Conservation (phyloP, 2,329 filamentous ascomycete genomes). For the Colletotrichum gloeosporioides region DNA sequence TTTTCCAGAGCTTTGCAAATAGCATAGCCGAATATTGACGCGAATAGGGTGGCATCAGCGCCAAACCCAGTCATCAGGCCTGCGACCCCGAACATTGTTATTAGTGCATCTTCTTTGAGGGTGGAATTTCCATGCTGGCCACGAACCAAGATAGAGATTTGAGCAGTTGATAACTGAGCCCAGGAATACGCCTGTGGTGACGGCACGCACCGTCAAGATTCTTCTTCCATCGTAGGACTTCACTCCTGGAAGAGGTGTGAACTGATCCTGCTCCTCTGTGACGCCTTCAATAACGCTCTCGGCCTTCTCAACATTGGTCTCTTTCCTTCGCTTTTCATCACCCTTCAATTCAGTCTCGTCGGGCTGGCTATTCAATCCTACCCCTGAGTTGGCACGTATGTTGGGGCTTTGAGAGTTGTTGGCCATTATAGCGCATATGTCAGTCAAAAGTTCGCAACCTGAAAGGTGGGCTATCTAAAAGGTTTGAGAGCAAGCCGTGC, state of each 20-base stretch:
- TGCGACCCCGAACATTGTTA: accelerated
- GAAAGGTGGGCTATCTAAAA: background rate
- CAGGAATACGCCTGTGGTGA: background rate
- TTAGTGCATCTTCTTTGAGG: background rate
- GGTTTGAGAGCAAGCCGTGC: background rate
- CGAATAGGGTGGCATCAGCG: background rate
- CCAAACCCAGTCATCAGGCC: background rate
- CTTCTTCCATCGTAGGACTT: background rate
- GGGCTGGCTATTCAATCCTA: background rate
- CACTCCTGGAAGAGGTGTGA: background rate
- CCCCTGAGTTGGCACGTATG: background rate
- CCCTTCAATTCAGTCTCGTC: background rate
- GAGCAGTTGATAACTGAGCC: background rate
- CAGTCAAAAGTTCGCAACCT: background rate
- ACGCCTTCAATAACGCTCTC: background rate
- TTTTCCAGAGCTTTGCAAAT: background rate
- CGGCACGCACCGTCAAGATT: background rate
- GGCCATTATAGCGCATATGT: background rate
- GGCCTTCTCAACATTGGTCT: background rate
- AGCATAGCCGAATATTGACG: background rate
- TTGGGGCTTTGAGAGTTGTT: background rate
- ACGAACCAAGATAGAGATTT: background rate
- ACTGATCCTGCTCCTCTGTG: background rate
- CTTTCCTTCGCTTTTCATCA: background rate
- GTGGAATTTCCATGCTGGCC: accelerated